phyloP scores from a whole-genome alignment of 257 asterid genomes.

The Verbascum thapsus region DNA sequence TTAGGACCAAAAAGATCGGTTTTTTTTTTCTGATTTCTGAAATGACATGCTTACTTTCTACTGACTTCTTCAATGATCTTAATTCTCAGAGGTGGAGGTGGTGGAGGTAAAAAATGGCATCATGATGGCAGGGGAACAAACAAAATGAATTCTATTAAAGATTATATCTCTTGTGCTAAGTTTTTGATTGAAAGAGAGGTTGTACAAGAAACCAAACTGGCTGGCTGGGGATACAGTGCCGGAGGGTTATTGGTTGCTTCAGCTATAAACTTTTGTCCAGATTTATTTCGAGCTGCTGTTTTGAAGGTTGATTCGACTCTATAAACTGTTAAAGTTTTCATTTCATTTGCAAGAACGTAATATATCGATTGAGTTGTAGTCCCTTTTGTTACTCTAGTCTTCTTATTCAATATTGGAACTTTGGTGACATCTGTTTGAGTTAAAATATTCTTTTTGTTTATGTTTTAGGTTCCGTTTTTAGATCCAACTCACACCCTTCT shows the following conservation, averaged over 20 bases:
- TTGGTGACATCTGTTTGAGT: slow-evolving; percentile 35
- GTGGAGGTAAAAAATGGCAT: slow-evolving; percentile 75
- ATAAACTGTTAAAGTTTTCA: not conserved
- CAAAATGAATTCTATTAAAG: slow-evolving; percentile 71
- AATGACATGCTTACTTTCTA: not conserved
- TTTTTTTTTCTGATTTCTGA: not conserved
- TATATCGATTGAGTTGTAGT: not conserved
- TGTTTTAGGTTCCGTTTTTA: slow-evolving; percentile 74
- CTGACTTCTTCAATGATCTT: slow-evolving; percentile 32
- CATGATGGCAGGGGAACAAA: slow-evolving; percentile 74
- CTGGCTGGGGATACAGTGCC: slow-evolving; percentile 99
- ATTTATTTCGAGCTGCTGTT: slow-evolving; percentile 85
- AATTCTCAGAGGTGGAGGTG: slow-evolving; percentile 93
- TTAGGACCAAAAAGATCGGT: not conserved
- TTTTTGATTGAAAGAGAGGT: slow-evolving; percentile 68
- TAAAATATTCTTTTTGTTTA: slow-evolving; percentile 29
- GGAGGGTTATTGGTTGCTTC: slow-evolving; percentile 95
- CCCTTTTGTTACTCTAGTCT: not conserved
- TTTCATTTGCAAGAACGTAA: slow-evolving; percentile 20
- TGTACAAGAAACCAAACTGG: slow-evolving; percentile 77
- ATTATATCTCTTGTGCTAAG: slow-evolving; percentile 81
- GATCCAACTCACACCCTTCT: slow-evolving; percentile 86
- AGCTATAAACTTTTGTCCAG: slow-evolving; percentile 75
- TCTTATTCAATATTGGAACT: not conserved
- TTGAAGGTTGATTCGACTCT: slow-evolving; percentile 59